Conservation (phyloP, 208 protist species). For the Wallacemonas sp. region DNA sequence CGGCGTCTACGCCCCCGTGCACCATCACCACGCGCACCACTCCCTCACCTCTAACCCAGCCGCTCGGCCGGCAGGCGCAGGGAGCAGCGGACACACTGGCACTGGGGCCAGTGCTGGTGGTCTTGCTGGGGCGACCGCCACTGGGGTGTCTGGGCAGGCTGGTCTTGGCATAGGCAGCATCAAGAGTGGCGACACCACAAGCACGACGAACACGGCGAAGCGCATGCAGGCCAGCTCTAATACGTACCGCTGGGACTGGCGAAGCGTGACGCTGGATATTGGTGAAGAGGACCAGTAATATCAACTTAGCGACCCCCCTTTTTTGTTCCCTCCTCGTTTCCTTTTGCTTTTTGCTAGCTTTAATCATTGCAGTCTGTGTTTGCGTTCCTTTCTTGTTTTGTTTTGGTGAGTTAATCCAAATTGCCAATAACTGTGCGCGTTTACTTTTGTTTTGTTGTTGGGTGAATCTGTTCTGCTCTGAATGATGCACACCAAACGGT, state of each 20-base stretch:
- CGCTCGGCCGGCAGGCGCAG: too few relatives aligned
- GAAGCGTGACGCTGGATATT: slow-evolving; percentile 26
- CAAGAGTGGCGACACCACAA: slow-evolving; percentile 30
- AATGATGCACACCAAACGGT: too few relatives aligned
- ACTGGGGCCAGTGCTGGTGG: not conserved
- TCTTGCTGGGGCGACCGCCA: not conserved
- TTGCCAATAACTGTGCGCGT: not conserved
- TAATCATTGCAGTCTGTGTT: slow-evolving; percentile 2
- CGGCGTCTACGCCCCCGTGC: not conserved
- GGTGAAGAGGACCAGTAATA: slow-evolving; percentile 31
- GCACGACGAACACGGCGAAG: slow-evolving; percentile 13
- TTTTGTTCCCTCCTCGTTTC: too few relatives aligned
- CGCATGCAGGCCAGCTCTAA: slow-evolving; percentile 19
- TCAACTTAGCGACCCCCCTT: too few relatives aligned
- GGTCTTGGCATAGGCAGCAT: slow-evolving; percentile 28
- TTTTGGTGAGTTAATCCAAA: not conserved
- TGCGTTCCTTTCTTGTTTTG: not conserved
- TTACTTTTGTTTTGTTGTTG: slow-evolving; percentile 9
- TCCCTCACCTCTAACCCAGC: not conserved
- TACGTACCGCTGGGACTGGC: slow-evolving; percentile 55
- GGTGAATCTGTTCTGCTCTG: not conserved
- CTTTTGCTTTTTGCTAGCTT: too few relatives aligned
- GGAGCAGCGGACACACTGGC: too few relatives aligned
- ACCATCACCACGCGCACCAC: slow-evolving; percentile 5
- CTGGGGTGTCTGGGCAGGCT: not conserved